Evolutionary conservation across 768 basidiomycete genomes (phyloP).

Genomic region (Agrocybe praecox): DNA sequence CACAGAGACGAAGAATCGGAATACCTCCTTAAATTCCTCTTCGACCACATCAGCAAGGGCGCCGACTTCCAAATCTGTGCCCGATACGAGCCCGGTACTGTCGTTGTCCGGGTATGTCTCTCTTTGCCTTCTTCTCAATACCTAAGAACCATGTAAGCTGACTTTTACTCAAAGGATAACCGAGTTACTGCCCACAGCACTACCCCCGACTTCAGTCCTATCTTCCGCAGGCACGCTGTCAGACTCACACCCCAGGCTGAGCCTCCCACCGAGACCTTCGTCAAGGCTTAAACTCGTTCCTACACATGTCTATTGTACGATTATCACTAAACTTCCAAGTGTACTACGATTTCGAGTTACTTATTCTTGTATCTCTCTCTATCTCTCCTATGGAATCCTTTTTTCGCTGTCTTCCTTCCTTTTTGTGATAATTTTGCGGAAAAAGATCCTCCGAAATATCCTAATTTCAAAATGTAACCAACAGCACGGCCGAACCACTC

Average conservation of each 20-base stretch:
- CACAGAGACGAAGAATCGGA: conserved; percentile 58
- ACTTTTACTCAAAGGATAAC: conserved; percentile 37
- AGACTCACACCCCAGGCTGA: conserved; percentile 53
- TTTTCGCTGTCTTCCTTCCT: too few relatives aligned
- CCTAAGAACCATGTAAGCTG: neutral
- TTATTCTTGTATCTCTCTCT: too few relatives aligned
- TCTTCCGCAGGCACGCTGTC: conserved; percentile 44
- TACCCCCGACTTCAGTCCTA: conserved; percentile 38
- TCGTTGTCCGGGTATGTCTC: conserved; percentile 54
- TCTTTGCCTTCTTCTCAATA: neutral
- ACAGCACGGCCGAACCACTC: too few relatives aligned
- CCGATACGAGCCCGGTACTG: conserved; percentile 52
- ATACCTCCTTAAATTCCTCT: conserved; percentile 55
- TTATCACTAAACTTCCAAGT: too few relatives aligned
- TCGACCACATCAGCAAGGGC: conserved; percentile 53
- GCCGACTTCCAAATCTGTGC: conserved; percentile 53
- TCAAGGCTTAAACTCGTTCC: conserved; percentile 2
- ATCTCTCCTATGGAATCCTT: too few relatives aligned
- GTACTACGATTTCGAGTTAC: too few relatives aligned
- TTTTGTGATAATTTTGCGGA: too few relatives aligned
- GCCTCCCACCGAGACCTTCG: conserved; percentile 28
- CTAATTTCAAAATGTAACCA: too few relatives aligned
- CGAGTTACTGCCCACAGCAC: conserved; percentile 51
- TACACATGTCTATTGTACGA: too few relatives aligned
- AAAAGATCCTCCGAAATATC: too few relatives aligned